Evolutionary conservation across 2,329 filamentous ascomycete genomes (phyloP).

Genomic region (Aspergillus niger): DNA sequence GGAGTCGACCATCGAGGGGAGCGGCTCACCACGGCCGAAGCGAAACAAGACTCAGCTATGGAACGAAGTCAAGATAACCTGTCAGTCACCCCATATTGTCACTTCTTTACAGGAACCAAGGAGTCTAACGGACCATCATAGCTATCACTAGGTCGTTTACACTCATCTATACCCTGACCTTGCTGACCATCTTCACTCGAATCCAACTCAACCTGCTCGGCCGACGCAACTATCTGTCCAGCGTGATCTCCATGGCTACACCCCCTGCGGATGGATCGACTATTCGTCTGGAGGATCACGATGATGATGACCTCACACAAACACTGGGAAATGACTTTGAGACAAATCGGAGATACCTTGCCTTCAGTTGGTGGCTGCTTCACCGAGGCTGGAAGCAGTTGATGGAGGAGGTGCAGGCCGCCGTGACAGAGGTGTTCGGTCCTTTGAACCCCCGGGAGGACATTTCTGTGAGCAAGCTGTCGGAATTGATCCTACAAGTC

Average conservation of each 20-base stretch:
- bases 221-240: slow-evolving; percentile 91
- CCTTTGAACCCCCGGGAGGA: slow-evolving; percentile 84
- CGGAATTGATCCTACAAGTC: slow-evolving; percentile 78
- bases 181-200: slow-evolving; percentile 87
- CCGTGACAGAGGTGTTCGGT: slow-evolving; percentile 89
- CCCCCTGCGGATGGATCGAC: slow-evolving; percentile 68
- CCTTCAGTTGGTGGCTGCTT: slow-evolving; percentile 97
- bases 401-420: slow-evolving; percentile 77
- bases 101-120: background rate
- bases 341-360: slow-evolving; percentile 90
- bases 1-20: slow-evolving; percentile 55
- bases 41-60: slow-evolving; percentile 92
- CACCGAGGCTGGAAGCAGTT: slow-evolving; percentile 86
- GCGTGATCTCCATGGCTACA: slow-evolving; percentile 85
- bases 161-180: slow-evolving; percentile 83
- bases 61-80: slow-evolving; percentile 96
- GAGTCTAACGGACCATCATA: slow-evolving; percentile 40
- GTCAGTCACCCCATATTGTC: slow-evolving; percentile 50
- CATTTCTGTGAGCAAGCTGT: slow-evolving; percentile 76
- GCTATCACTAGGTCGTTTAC: slow-evolving; percentile 90
- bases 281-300: slow-evolving; percentile 90
- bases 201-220: slow-evolving; percentile 97
- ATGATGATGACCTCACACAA: slow-evolving; percentile 87
- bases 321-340: slow-evolving; percentile 92
- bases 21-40: slow-evolving; percentile 55